Percentiles rank a stretch among this genome's conserved stretches.
Conservation (phyloP, 2,329 filamentous ascomycete species). For the Phyllosticta citriasiana region DNA sequence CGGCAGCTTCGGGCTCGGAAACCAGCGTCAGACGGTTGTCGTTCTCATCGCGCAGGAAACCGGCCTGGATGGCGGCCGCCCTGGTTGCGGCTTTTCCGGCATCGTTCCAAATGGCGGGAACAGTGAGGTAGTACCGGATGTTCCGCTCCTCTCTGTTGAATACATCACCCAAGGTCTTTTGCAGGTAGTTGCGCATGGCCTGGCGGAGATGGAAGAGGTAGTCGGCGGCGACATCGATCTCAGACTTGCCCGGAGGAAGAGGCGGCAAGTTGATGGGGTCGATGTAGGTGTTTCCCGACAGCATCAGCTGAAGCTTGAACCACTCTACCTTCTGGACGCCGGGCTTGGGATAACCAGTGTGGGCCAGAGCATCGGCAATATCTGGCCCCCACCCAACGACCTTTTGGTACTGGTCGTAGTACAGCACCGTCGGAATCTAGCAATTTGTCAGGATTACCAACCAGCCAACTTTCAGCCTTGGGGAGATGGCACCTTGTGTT, state of each 20-base stretch:
- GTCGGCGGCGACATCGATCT: conserved; percentile 98
- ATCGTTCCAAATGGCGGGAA: conserved; percentile 99
- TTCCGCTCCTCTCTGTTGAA: conserved; percentile 98
- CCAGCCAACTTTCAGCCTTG: conserved; percentile 11
- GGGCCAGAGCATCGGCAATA: conserved; percentile 91
- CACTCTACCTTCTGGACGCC: conserved; percentile 98
- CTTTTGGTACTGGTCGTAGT: conserved; percentile 99
- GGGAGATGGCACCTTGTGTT: conserved; percentile 69
- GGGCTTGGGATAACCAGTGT: conserved; percentile 93
- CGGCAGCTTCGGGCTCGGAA: conserved; percentile 92
- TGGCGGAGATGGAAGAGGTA: conserved; percentile 97
- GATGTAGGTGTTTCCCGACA: conserved; percentile 97
- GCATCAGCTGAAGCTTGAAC: conserved; percentile 99
- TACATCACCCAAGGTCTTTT: conserved; percentile 93
- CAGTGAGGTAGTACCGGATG: conserved; percentile 93
- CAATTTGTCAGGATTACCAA: background rate
- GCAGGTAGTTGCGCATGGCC: conserved; percentile 89
- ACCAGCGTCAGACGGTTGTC: conserved; percentile 92
- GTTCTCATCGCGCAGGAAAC: conserved; percentile 93
- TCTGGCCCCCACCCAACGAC: conserved; percentile 99
- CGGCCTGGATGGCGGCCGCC: conserved; percentile 91
- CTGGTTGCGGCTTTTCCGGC: conserved; percentile 94
- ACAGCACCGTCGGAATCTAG: conserved; percentile 96
- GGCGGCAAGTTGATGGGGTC: conserved; percentile 98
- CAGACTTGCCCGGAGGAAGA: conserved; percentile 92